Conservation (phyloP, 1,284 basidiomycete genomes). For the Hypsizygus ulmarius region DNA sequence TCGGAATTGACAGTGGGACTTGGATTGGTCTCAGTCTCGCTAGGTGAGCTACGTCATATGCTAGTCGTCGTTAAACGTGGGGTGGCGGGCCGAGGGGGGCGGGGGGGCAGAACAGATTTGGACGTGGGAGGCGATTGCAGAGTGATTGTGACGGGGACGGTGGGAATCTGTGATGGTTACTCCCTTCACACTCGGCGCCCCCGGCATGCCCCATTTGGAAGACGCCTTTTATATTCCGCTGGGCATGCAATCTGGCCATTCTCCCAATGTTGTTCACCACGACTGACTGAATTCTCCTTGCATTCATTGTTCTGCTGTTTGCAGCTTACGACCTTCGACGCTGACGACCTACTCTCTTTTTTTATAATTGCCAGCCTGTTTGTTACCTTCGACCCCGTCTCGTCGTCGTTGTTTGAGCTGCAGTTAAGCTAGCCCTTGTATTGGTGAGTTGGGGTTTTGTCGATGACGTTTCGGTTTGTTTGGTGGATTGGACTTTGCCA, state of each 20-base stretch:
- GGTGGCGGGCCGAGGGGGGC: conserved; percentile 39
- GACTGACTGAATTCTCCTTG: conserved; percentile 24
- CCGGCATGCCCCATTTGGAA: conserved; percentile 23
- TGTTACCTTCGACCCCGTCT: conserved; percentile 23
- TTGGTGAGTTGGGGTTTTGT: conserved; percentile 35
- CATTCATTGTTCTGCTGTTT: conserved; percentile 17
- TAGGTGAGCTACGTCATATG: conserved; percentile 29
- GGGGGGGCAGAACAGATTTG: conserved; percentile 18
- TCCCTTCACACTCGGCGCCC: background rate
- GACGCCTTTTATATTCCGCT: conserved; percentile 31
- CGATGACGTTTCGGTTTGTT: conserved; percentile 9
- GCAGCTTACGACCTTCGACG: conserved; percentile 49
- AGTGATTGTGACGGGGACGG: conserved; percentile 19
- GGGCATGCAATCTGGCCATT: conserved; percentile 32
- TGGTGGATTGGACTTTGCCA: background rate
- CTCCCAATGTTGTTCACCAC: conserved; percentile 38
- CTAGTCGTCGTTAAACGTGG: conserved; percentile 57
- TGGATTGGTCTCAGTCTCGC: no score
- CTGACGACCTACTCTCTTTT: conserved; percentile 47
- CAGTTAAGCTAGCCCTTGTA: conserved; percentile 21
- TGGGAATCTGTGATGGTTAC: conserved; percentile 21
- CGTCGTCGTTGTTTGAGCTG: conserved; percentile 34
- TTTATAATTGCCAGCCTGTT: conserved; percentile 29
- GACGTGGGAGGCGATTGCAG: conserved; percentile 14
- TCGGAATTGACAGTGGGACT: no score